Conservation (phyloP, 768 basidiomycete genomes). For the Tephrocybe sp. region DNA sequence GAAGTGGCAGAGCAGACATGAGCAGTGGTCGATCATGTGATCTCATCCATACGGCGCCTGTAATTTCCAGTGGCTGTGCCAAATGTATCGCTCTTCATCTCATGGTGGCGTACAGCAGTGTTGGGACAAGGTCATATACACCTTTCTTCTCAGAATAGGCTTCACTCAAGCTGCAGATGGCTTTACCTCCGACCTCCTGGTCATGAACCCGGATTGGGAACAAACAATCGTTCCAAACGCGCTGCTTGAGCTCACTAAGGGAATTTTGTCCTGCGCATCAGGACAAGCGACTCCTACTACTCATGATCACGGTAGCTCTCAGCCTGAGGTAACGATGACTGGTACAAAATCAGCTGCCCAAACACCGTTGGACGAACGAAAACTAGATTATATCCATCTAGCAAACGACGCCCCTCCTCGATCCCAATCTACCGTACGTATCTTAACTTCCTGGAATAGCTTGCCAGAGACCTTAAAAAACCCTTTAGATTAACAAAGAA, state of each 20-base stretch:
- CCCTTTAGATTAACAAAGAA: conserved; percentile 61
- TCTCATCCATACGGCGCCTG: too few species aligned
- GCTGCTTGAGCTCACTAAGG: conserved; percentile 46
- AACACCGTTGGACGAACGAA: conserved; percentile 60
- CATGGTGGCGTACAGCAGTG: conserved; percentile 38
- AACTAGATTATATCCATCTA: conserved; percentile 57
- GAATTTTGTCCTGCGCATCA: conserved; percentile 32
- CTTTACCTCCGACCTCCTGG: conserved; percentile 68
- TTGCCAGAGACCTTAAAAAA: conserved; percentile 6
- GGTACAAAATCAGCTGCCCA: background rate
- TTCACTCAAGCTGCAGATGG: conserved; percentile 58
- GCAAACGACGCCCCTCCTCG: conserved; percentile 44
- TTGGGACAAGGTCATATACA: conserved; percentile 58
- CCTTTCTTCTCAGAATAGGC: conserved; percentile 54
- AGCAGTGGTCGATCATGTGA: too few species aligned
- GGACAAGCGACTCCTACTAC: conserved; percentile 23
- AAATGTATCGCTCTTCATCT: background rate
- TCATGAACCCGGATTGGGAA: conserved; percentile 70
- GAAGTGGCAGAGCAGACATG: conserved; percentile 41
- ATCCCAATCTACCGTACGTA: conserved; percentile 59
- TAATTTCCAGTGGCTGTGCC: background rate
- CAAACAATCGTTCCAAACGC: conserved; percentile 52
- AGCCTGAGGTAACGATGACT: conserved; percentile 1
- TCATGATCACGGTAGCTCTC: conserved; percentile 11
- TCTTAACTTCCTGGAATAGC: background rate